Evolutionary conservation across 176 grass and related monocot species (phyloP).

Genomic region (Musa schizocarpa): DNA sequence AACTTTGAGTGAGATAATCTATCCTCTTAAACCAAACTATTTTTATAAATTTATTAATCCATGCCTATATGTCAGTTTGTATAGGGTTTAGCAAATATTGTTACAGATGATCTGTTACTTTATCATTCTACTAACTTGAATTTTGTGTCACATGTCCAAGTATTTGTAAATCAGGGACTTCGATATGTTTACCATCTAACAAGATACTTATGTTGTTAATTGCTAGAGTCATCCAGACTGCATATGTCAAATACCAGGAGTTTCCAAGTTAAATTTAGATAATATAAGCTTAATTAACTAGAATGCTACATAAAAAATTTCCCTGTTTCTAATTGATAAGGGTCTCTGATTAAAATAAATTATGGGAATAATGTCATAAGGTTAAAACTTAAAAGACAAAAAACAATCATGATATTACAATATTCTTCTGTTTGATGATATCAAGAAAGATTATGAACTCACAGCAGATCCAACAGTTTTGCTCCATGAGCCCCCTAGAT

Average conservation of each 20-base stretch:
- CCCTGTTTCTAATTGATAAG: background rate
- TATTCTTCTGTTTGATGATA: background rate
- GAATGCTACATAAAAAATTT: background rate
- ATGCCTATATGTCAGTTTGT: background rate
- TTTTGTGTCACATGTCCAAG: too few species aligned
- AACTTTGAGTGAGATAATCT: slow-evolving; percentile 20
- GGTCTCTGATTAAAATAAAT: background rate
- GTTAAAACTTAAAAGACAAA: background rate
- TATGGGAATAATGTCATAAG: background rate
- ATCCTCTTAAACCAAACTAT: slow-evolving; percentile 5
- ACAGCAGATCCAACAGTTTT: slow-evolving; percentile 80
- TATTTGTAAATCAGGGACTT: too few species aligned
- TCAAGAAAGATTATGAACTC: slow-evolving; percentile 17
- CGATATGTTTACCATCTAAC: too few species aligned
- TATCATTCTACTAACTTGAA: too few species aligned
- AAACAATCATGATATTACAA: background rate
- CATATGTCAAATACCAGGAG: background rate
- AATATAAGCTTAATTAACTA: background rate
- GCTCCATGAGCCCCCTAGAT: slow-evolving; percentile 89
- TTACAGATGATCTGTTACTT: too few species aligned
- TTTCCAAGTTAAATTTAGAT: background rate
- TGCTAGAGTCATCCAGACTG: background rate
- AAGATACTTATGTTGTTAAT: background rate
- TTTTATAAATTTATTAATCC: background rate
- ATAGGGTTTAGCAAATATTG: background rate